phyloP scores from a whole-genome alignment of 306 rosid genomes.

The Vigna radiata region DNA sequence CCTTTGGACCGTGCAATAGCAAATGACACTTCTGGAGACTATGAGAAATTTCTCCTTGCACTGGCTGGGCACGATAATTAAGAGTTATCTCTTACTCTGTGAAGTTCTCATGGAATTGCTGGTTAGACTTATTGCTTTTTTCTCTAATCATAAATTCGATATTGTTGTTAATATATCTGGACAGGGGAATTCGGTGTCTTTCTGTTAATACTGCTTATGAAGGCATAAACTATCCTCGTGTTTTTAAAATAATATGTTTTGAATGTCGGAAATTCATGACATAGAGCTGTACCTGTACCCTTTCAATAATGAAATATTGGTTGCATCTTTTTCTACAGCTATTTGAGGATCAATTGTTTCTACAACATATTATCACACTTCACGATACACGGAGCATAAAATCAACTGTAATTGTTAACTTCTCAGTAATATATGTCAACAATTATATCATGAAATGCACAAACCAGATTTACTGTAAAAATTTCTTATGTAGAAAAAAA shows the following conservation, averaged over 20 bases:
- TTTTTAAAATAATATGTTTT: slow-evolving; percentile 34
- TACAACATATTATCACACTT: neutral
- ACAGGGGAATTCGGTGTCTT: neutral
- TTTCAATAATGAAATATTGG: slow-evolving; percentile 28
- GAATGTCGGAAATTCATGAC: slow-evolving; percentile 35
- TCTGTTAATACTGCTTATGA: slow-evolving; percentile 20
- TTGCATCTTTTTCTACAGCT: neutral
- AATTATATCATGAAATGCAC: neutral
- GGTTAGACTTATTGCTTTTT: slow-evolving; percentile 6
- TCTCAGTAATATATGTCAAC: slow-evolving; percentile 3
- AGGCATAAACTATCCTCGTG: neutral
- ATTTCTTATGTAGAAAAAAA: neutral
- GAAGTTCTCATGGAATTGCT: slow-evolving; percentile 23
- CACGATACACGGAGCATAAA: neutral
- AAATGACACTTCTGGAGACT: slow-evolving; percentile 81
- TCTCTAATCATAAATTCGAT: neutral
- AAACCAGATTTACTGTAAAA: neutral
- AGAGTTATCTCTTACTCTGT: slow-evolving; percentile 44
- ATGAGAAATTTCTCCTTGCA: slow-evolving; percentile 72
- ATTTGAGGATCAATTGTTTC: slow-evolving; percentile 33
- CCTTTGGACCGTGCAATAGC: slow-evolving; percentile 69
- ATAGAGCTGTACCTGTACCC: slow-evolving; percentile 22
- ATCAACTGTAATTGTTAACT: slow-evolving; percentile 14
- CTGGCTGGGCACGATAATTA: slow-evolving; percentile 67
- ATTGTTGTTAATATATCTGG: slow-evolving; percentile 35